These are phyloP conservation scores for Pseudogymnoascus sp. DNA, from an alignment of 2,329 filamentous ascomycete genomes.

Conservation along the genomic window DNA sequence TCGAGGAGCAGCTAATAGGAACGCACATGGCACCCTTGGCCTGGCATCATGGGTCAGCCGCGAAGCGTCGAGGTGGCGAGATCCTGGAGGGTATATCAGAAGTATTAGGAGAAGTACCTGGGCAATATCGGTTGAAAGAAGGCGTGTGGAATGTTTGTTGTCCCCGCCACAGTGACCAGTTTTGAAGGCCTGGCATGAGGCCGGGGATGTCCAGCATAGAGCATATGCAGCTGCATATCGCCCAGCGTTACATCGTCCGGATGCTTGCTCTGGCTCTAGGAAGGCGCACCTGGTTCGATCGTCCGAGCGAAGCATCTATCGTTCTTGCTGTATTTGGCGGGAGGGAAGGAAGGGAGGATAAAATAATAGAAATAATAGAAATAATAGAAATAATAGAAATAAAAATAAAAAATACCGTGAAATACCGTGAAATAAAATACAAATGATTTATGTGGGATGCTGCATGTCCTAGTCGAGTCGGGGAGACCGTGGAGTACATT, in stretches of 20 bases:
- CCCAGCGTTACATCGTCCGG: neutral
- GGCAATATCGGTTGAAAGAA: conserved; percentile 2
- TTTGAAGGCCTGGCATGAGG: neutral
- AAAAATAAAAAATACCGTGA: neutral
- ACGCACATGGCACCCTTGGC: conserved; percentile 5
- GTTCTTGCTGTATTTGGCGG: neutral
- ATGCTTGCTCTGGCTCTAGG: neutral
- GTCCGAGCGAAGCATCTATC: neutral
- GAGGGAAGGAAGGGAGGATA: neutral
- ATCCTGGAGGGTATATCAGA: neutral
- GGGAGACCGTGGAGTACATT: neutral
- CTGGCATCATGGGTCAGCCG: conserved; percentile 3
- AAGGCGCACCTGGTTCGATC: neutral
- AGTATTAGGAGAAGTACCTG: neutral
- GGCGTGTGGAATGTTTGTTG: conserved; percentile 2
- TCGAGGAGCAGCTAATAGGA: conserved; percentile 1
- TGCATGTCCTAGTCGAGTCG: neutral
- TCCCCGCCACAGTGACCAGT: neutral
- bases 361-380: neutral
- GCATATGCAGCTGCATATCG: neutral
- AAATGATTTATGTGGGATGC: neutral
- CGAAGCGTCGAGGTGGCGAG: neutral
- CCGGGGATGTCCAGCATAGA: neutral
- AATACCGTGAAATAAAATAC: neutral
- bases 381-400: neutral